Conservation (phyloP, 2,329 filamentous ascomycete species). For the Colletotrichum sp. region DNA sequence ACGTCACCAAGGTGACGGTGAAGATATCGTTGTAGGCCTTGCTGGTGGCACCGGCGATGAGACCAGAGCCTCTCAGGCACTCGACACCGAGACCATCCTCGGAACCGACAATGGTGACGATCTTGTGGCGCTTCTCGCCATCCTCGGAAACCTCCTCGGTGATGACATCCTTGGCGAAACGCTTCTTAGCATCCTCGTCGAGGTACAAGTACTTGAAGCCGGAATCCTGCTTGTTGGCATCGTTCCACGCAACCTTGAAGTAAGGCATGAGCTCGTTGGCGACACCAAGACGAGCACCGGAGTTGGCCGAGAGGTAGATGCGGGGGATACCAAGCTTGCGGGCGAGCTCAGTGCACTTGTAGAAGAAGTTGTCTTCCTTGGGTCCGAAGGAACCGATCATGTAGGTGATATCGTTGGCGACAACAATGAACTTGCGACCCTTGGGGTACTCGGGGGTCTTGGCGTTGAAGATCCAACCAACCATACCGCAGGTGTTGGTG, state of each 20-base stretch:
- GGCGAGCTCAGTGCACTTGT: constrained; percentile 97
- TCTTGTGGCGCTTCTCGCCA: constrained; percentile 91
- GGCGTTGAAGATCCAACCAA: constrained; percentile 95
- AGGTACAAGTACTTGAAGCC: constrained; percentile 99
- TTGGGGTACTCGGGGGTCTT: constrained; percentile 94
- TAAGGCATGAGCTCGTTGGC: constrained; percentile 96
- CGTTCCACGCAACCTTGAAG: constrained; percentile 98
- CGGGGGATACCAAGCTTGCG: constrained; percentile 93
- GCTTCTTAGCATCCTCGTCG: constrained; percentile 82
- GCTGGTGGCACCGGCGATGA: constrained; percentile 97
- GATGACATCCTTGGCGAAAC: constrained; percentile 76
- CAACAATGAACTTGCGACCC: constrained; percentile 91
- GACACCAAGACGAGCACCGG: constrained; percentile 94
- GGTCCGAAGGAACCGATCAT: constrained; percentile 98
- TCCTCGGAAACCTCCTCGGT: constrained; percentile 87
- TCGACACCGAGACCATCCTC: constrained; percentile 98
- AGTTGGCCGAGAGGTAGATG: constrained; percentile 98
- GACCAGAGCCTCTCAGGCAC: constrained; percentile 93
- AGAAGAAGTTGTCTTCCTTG: constrained; percentile 96
- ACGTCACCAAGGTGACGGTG: constrained; percentile 96
- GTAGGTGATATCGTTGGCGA: constrained; percentile 99
- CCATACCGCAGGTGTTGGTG: constrained; percentile 97
- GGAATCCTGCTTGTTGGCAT: constrained; percentile 76
- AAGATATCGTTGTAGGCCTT: constrained; percentile 99
- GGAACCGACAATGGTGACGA: constrained; percentile 88